Base-by-base conservation (phyloP, 805 yeast genomes). In the Metschnikowia sp. region DNA sequence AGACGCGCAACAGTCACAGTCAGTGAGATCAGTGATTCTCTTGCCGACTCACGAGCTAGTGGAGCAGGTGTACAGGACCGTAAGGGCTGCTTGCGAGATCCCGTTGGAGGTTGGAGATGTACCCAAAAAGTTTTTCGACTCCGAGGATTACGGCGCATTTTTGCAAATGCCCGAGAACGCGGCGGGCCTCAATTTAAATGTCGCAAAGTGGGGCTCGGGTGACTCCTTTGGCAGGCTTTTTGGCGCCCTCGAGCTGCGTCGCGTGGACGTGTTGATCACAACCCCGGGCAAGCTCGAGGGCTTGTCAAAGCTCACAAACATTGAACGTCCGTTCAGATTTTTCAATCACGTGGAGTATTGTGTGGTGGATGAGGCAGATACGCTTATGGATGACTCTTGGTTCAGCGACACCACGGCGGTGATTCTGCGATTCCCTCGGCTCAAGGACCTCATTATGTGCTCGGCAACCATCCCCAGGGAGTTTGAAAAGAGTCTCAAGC, bases 291-390 rank as follows among this genome's bases (percentile, higher is more conserved):
- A 87, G 61, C 59, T 91, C 60, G 78, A 47, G 63, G 75, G 67
- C 52, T 66, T 62, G 39, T 52, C 60, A 18, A 64, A 69, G 32
- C 62, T 70, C 44, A 57, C 56, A 11, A 63, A 70, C 49, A 48
- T 60, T 29, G 51, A 60, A 42, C 56, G 49, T 53, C 76, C 65
- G 4, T 70, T 66, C 51, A 63, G 74, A 33, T 58, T 68, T 22
- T 69, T 79, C 50, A 64, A 64, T 39, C 62, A 69, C 11, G 81
- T 84, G 5, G 73, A 75, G 28, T 84, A 77, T 58, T 73, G 86
- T 39, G 92, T 88, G 2, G 78, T 87, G 11, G 99, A 92, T 62
- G 99, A 92, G 65, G 98, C 99, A 0, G 99, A 92, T 66, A 86
- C 96, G 0, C 69, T 92, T 47, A 76, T 91, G 82, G 96, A 91